These are phyloP conservation scores for Microdochium nivale DNA, from an alignment of 2,329 filamentous ascomycete species.

Conservation along the genomic window DNA sequence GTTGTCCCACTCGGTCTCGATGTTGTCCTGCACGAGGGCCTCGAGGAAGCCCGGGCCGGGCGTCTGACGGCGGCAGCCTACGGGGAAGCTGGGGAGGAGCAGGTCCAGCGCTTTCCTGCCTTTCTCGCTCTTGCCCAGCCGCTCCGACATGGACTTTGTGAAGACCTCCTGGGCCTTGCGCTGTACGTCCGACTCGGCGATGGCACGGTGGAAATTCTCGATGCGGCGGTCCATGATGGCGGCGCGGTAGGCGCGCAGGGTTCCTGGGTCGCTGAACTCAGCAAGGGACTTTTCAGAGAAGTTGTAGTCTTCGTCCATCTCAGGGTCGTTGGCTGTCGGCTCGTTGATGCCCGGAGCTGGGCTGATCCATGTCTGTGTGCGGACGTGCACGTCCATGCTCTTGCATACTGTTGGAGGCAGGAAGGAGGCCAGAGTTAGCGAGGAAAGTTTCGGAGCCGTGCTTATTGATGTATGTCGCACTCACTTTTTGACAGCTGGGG, in stretches of 20 bases:
- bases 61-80: constrained; percentile 15
- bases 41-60: constrained; percentile 17
- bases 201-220: constrained; percentile 24
- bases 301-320: constrained; percentile 1
- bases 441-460: too few relatives aligned
- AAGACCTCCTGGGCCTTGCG: constrained; percentile 11
- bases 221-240: constrained; percentile 3
- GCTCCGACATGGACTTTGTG: constrained; percentile 18
- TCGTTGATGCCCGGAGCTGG: neutral
- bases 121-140: constrained; percentile 28
- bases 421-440: too few relatives aligned
- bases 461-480: too few relatives aligned
- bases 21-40: constrained; percentile 9
- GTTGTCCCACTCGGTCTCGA: neutral
- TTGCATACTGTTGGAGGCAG: too few relatives aligned
- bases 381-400: constrained; percentile 4
- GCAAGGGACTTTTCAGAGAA: constrained; percentile 26
- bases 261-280: constrained; percentile 38
- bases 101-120: constrained; percentile 18
- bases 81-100: constrained; percentile 26
- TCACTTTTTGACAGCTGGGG: too few relatives aligned
- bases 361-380: constrained; percentile 12
- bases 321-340: neutral
- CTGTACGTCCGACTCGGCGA: constrained; percentile 24
- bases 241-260: constrained; percentile 26